phyloP scores from a whole-genome alignment of 352 stramenopile genomes.

The Phytophthora tentaculata region DNA sequence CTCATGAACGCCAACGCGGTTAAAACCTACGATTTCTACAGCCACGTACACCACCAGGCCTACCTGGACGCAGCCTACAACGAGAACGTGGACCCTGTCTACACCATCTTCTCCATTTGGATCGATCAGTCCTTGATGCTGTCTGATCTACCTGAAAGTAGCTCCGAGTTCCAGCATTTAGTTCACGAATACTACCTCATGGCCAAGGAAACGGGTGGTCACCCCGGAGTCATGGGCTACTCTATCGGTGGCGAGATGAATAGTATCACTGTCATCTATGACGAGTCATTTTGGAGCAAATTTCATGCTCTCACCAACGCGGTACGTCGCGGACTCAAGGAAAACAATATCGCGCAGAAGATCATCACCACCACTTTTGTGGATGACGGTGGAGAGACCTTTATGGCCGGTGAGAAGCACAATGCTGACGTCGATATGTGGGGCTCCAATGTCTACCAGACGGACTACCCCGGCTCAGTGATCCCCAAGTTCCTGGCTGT shows the following conservation, averaged over 20 bases:
- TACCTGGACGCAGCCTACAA: conserved; percentile 76
- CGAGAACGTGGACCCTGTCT: conserved; percentile 56
- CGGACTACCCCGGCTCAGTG: conserved; percentile 58
- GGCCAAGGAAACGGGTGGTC: conserved; percentile 53
- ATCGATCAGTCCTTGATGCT: conserved; percentile 70
- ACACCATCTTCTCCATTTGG: conserved; percentile 79
- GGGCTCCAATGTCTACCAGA: conserved; percentile 79
- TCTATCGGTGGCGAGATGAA: conserved; percentile 83
- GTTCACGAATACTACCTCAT: conserved; percentile 68
- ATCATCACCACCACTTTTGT: conserved; percentile 85
- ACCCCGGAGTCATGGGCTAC: conserved; percentile 73
- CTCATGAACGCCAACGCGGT: conserved; percentile 77
- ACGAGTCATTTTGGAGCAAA: conserved; percentile 68
- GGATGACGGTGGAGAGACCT: conserved; percentile 60
- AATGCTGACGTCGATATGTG: conserved; percentile 71
- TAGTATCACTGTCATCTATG: conserved; percentile 59
- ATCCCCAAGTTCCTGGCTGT: conserved; percentile 59
- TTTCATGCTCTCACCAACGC: conserved; percentile 57
- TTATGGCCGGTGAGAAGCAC: conserved; percentile 49
- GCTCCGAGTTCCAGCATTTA: conserved; percentile 50
- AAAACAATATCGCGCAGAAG: conserved; percentile 56
- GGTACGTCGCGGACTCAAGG: conserved; percentile 55
- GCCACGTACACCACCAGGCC: conserved; percentile 47
- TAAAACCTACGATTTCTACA: conserved; percentile 79
- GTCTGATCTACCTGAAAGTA: conserved; percentile 27